phyloP scores from a whole-genome alignment of 345 rosid species.

The Kandelia obovata region DNA sequence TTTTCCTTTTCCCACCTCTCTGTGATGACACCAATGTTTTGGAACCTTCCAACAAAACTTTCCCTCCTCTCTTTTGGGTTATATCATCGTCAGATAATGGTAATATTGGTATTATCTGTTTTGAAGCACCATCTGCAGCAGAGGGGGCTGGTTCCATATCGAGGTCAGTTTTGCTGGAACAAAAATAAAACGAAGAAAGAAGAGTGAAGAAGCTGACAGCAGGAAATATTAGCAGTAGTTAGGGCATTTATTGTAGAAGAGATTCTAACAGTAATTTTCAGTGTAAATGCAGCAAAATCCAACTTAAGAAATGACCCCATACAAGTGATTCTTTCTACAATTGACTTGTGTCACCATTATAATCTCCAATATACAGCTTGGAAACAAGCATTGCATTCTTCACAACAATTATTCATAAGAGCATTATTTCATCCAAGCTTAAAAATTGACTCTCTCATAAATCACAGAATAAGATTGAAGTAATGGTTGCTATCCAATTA shows the following conservation, averaged over 20 bases:
- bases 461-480: no score
- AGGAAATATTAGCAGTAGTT: background rate
- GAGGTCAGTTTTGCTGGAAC: constrained; percentile 38
- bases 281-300: background rate
- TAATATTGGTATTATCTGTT: background rate
- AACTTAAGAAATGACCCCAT: background rate
- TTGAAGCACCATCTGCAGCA: constrained; percentile 11
- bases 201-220: background rate
- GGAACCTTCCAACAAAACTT: constrained; percentile 9
- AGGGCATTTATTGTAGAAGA: background rate
- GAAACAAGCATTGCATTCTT: no score
- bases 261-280: background rate
- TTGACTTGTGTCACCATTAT: no score
- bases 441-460: no score
- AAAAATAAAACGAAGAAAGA: constrained; percentile 8
- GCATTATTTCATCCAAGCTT: no score
- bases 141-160: constrained; percentile 28
- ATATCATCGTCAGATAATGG: constrained; percentile 11
- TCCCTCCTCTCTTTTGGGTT: constrained; percentile 14
- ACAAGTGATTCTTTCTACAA: no score
- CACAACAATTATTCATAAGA: no score
- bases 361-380: no score
- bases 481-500: no score
- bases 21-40: constrained; percentile 23
- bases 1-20: constrained; percentile 38